Conservation (phyloP, 73 alveolate species). For the Uronychia binucleata region DNA sequence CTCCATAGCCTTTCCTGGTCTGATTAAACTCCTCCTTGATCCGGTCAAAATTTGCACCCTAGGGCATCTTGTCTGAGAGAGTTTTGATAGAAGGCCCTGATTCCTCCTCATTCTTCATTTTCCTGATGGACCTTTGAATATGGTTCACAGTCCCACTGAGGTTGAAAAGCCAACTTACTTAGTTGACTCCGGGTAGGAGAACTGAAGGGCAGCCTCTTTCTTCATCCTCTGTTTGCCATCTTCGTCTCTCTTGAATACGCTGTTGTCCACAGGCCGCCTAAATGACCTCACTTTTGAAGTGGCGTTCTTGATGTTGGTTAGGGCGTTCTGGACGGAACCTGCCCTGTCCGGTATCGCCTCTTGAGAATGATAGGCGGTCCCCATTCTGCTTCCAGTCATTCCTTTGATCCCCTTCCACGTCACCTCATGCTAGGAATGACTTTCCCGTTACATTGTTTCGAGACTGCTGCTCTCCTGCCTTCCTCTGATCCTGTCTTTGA, state of each 20-base stretch:
- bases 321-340: too few relatives aligned
- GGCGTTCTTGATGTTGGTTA: background rate
- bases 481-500: background rate
- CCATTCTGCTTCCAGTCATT: background rate
- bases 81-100: background rate
- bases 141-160: background rate
- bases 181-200: background rate
- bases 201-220: background rate
- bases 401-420: background rate
- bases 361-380: background rate
- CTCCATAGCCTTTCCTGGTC: conserved; percentile 23
- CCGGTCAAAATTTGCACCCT: conserved; percentile 10
- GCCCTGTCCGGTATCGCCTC: too few relatives aligned
- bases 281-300: background rate
- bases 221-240: background rate
- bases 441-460: background rate
- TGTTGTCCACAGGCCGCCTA: background rate
- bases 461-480: background rate
- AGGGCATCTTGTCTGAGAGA: background rate
- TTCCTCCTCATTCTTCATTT: conserved; percentile 23
- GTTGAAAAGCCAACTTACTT: background rate
- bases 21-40: conserved; percentile 2
- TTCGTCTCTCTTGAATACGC: background rate
- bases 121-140: conserved; percentile 7
- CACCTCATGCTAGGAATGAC: too few relatives aligned